Percentiles rank a stretch among this genome's conserved stretches.
These are phyloP conservation scores for Boletus huronensis DNA, from an alignment of 768 basidiomycete species.

Conservation along the genomic window DNA sequence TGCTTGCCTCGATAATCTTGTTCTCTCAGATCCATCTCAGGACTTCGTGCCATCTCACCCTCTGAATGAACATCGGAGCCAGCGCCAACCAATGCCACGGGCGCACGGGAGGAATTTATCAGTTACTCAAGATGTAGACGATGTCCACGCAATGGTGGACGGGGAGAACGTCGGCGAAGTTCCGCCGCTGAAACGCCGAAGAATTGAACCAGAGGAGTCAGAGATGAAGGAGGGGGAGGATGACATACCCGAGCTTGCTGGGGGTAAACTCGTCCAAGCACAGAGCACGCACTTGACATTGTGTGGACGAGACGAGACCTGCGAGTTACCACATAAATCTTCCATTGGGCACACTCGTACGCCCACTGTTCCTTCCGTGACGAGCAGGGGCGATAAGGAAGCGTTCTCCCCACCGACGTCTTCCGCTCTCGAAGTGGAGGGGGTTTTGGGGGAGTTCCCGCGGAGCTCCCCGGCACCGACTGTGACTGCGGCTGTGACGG, in stretches of 20 bases:
- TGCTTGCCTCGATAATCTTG: conserved; percentile 15
- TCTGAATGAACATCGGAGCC: background rate
- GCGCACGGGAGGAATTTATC: background rate
- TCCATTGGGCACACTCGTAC: background rate
- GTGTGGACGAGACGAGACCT: background rate
- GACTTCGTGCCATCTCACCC: background rate
- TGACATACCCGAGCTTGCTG: background rate
- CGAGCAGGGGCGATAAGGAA: background rate
- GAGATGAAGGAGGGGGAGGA: background rate
- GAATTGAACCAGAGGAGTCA: conserved; percentile 7
- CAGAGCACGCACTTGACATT: background rate
- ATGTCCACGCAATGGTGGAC: background rate
- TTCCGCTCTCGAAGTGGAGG: background rate
- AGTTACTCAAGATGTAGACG: background rate
- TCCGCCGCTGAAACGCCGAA: conserved; percentile 13
- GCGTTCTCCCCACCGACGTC: background rate
- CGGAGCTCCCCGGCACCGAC: background rate
- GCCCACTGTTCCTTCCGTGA: background rate
- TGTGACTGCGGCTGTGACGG: background rate
- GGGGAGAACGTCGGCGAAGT: conserved; percentile 2
- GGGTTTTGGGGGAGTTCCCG: background rate
- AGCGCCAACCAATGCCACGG: background rate
- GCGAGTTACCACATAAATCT: background rate
- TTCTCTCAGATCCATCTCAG: background rate
- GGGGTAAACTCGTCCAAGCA: background rate